These are phyloP conservation scores for Diospyros lotus DNA, from an alignment of 148 eudicot species.

Conservation along the genomic window DNA sequence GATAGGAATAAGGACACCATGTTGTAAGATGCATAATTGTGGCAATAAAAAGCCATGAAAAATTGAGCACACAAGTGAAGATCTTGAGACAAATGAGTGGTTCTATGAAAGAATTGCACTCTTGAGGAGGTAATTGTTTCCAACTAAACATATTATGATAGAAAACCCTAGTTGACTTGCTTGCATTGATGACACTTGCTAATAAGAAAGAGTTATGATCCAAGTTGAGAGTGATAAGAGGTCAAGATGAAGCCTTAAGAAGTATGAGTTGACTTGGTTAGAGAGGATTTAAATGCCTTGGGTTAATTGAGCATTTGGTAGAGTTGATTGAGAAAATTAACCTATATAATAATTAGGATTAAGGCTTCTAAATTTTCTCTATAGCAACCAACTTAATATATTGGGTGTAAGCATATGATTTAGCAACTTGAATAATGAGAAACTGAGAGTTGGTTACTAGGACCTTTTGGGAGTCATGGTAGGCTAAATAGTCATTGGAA, in stretches of 20 bases:
- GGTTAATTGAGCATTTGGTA: background rate
- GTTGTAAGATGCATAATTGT: background rate
- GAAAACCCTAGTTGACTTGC: background rate
- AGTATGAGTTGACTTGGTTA: background rate
- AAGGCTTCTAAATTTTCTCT: background rate
- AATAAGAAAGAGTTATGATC: background rate
- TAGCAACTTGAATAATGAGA: too few relatives aligned
- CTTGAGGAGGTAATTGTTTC: background rate
- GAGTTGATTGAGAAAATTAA: background rate
- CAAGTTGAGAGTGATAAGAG: background rate
- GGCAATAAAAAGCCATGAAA: background rate
- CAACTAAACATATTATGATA: background rate
- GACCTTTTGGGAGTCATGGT: too few relatives aligned
- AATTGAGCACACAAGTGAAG: background rate
- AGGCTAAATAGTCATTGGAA: too few relatives aligned
- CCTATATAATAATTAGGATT: background rate
- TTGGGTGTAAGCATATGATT: too few relatives aligned
- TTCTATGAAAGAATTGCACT: background rate
- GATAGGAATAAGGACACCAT: background rate
- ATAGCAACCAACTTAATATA: background rate
- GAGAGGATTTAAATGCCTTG: background rate
- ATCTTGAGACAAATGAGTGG: too few relatives aligned
- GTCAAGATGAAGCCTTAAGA: background rate
- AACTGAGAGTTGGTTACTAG: too few relatives aligned
- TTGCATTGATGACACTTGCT: background rate